These are phyloP conservation scores for Paraphaeosphaeria sporulosa DNA, from an alignment of 2,329 filamentous ascomycete species.

Conservation along the genomic window DNA sequence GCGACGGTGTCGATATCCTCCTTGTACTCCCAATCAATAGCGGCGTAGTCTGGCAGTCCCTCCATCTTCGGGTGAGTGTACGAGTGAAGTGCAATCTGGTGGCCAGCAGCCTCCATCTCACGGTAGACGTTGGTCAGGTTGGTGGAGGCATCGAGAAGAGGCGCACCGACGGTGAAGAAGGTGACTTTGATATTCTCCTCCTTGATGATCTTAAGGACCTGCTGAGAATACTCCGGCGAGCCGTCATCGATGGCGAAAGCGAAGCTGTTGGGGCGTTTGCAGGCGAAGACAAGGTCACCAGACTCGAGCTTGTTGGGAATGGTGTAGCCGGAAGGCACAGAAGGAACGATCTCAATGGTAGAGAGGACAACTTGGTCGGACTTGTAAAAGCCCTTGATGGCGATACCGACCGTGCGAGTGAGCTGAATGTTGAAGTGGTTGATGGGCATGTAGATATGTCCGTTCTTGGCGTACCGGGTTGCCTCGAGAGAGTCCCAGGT, in stretches of 20 bases:
- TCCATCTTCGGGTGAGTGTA: conserved; percentile 75
- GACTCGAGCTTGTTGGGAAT: conserved; percentile 68
- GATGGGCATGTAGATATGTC: conserved; percentile 71
- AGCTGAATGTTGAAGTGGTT: conserved; percentile 71
- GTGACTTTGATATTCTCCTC: conserved; percentile 70
- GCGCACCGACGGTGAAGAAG: conserved; percentile 74
- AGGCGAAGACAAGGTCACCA: conserved; percentile 68
- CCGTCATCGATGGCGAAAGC: conserved; percentile 78
- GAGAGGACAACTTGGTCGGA: conserved; percentile 59
- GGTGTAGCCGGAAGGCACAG: conserved; percentile 59
- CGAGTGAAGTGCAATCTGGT: conserved; percentile 74
- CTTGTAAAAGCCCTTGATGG: conserved; percentile 71
- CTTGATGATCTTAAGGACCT: conserved; percentile 68
- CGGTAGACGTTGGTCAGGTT: conserved; percentile 70
- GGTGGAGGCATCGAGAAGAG: conserved; percentile 64
- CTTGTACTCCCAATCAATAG: conserved; percentile 69
- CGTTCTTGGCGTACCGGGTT: conserved; percentile 62
- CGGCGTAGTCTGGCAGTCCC: conserved; percentile 59
- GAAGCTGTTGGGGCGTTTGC: conserved; percentile 73
- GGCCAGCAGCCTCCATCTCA: conserved; percentile 67
- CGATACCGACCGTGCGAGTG: conserved; percentile 64
- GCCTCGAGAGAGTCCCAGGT: conserved; percentile 74
- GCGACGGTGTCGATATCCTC: conserved; percentile 62
- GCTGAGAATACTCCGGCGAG: conserved; percentile 64
- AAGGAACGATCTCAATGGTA: conserved; percentile 67